A percentile compares a stretch with the other conserved stretches of the same genome.
Evolutionary conservation across 73 alveolate genomes (phyloP).

Genomic region (Symbiodinium natans): DNA sequence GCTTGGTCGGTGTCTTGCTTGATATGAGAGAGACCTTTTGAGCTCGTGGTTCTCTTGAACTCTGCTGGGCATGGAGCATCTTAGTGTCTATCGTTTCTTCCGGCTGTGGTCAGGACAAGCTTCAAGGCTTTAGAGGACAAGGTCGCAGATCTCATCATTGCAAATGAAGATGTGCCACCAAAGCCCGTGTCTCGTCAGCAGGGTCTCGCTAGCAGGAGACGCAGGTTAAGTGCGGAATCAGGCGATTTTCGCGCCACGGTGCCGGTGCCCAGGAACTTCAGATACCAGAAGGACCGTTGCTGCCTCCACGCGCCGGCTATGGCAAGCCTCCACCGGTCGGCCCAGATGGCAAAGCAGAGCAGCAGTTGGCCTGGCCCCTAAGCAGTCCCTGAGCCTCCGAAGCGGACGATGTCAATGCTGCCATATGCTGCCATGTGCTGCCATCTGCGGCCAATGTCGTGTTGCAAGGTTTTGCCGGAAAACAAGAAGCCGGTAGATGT

Average conservation of each 20-base stretch:
- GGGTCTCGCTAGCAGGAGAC: no score
- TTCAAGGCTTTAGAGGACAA: conserved; percentile 1
- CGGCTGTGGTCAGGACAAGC: neutral
- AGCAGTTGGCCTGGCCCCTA: neutral
- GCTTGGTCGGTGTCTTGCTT: neutral
- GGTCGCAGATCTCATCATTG: neutral
- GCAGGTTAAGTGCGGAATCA: no score
- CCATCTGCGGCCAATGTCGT: no score
- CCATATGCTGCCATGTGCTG: no score
- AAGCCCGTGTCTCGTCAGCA: neutral
- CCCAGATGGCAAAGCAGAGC: neutral
- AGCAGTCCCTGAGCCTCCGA: no score
- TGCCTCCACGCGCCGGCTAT: neutral
- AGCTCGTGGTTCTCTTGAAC: no score
- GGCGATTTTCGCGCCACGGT: no score
- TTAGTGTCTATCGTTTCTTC: no score
- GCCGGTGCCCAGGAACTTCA: neutral
- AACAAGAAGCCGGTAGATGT: neutral
- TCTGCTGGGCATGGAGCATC: no score
- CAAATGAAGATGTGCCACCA: neutral
- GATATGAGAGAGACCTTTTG: no score
- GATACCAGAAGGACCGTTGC: conserved; percentile 30
- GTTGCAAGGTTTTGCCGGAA: neutral
- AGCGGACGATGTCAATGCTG: no score
- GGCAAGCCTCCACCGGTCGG: conserved; percentile 1